phyloP scores from a whole-genome alignment of 2,329 filamentous ascomycete species.

The Neopestalotiopsis clavispora region DNA sequence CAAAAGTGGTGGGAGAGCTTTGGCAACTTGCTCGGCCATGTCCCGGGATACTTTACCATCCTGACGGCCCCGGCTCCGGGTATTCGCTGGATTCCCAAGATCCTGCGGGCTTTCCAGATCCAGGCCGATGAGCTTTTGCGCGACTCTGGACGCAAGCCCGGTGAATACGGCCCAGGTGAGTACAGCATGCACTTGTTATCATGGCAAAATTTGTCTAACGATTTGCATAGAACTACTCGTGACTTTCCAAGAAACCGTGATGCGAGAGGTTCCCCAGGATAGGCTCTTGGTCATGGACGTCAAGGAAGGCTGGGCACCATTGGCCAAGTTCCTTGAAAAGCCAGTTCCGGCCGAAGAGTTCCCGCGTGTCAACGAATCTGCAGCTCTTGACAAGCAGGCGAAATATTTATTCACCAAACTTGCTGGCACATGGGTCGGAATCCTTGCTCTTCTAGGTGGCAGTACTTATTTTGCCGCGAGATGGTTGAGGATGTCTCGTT shows the following conservation, averaged over 20 bases:
- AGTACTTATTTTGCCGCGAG: not conserved
- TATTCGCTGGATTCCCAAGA: not conserved
- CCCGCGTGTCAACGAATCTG: conserved; percentile 33
- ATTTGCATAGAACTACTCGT: not conserved
- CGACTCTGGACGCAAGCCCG: not conserved
- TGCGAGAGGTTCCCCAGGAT: conserved; percentile 24
- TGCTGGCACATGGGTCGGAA: conserved; percentile 16
- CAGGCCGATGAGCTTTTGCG: not conserved
- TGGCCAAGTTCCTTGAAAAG: conserved; percentile 36
- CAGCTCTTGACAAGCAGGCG: conserved; percentile 20
- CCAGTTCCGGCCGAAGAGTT: conserved; percentile 35
- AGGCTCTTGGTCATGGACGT: conserved; percentile 32
- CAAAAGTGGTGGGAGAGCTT: conserved; percentile 41
- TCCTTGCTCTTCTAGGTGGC: not conserved
- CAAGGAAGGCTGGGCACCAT: conserved; percentile 37
- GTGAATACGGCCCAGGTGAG: not conserved
- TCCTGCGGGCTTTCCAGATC: not conserved
- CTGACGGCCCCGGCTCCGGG: conserved; percentile 9
- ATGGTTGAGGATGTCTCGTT: not conserved
- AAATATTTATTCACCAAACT: conserved; percentile 15
- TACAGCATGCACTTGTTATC: too few species aligned
- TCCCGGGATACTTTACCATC: not conserved
- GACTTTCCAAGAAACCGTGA: conserved; percentile 20
- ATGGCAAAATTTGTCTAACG: not conserved
- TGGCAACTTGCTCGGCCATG: not conserved